A percentile compares a stretch with the other conserved stretches of the same genome.
phyloP scores from a whole-genome alignment of 1,139 yeast species.

The Blastobotrys indianensis region DNA sequence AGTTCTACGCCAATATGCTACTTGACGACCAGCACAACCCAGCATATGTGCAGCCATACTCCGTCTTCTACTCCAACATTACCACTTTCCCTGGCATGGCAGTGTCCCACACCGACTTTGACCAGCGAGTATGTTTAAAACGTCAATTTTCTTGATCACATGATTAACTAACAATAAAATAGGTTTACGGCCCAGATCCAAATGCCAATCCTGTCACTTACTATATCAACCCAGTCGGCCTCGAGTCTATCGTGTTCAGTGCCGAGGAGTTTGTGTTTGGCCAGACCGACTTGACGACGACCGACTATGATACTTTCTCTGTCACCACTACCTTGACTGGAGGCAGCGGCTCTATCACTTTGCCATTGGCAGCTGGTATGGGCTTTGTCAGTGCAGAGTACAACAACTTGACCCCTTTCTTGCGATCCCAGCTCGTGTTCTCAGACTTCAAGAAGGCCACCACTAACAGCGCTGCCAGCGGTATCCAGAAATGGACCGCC shows the following conservation, averaged over 20 bases:
- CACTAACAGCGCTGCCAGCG: slow-evolving; percentile 30
- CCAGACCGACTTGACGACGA: slow-evolving; percentile 39
- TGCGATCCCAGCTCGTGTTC: slow-evolving; percentile 53
- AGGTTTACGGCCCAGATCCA: slow-evolving; percentile 33
- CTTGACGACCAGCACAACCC: slow-evolving; percentile 42
- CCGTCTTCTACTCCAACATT: slow-evolving; percentile 44
- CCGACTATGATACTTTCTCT: slow-evolving; percentile 53
- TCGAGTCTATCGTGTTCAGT: slow-evolving; percentile 50
- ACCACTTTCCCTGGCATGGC: slow-evolving; percentile 49
- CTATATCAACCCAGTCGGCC: slow-evolving; percentile 50
- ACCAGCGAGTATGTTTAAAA: slow-evolving; percentile 37
- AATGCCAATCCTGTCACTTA: slow-evolving; percentile 38
- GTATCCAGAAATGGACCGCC: slow-evolving; percentile 51
- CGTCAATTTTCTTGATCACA: background rate
- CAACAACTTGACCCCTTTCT: slow-evolving; percentile 50
- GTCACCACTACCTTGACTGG: slow-evolving; percentile 46
- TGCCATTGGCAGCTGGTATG: slow-evolving; percentile 64
- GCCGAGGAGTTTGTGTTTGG: slow-evolving; percentile 44
- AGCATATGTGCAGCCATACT: slow-evolving; percentile 56
- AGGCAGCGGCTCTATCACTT: slow-evolving; percentile 27
- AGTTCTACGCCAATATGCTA: slow-evolving; percentile 61
- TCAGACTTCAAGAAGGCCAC: slow-evolving; percentile 39
- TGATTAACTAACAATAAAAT: slow-evolving; percentile 7
- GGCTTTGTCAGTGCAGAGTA: slow-evolving; percentile 70
- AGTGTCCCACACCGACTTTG: slow-evolving; percentile 48